Evolutionary conservation across 1,284 basidiomycete species (phyloP), one percentile per base, ranked within the genome.

Genomic region (Malassezia vespertilionis): DNA sequence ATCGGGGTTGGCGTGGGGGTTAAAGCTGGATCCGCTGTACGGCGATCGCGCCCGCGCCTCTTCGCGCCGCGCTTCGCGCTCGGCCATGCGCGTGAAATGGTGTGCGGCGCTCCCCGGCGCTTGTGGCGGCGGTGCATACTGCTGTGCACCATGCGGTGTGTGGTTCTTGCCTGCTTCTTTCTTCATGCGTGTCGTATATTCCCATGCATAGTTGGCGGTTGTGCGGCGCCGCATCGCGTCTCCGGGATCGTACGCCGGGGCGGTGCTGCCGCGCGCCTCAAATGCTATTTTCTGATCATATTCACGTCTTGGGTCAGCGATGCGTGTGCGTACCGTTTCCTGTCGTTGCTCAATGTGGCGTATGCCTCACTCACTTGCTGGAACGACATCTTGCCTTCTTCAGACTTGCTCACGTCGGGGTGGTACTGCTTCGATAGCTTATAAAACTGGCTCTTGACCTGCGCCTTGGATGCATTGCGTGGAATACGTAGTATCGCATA

Each of bases 381-480:
- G 26, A 70, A 70, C 30, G 53, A 41, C 22, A 32, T 46, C 47
- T 65, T 70, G n/a, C 58, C 61, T 11, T 70, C 62, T 4, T 61
- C 58, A 10, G 49, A 47, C 5, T 55, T 52, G 37, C 66, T 69
- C 20, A 65, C 54, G 44, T 70, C 67, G 14, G 67, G 67, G 28
- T 70, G 67, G 9, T 60, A 57, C 42, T 65, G 44, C 33, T 70
- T 70, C 8, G 64, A 67, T 2, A 69, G 61, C 45, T 64, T 57
- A 56, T 70, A 70, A 48, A 70, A 70, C 36, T 68, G 63, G 43
- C 55, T 42, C 46, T 70, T 70, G 58, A 70, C 69, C 39, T 70
- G 63, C 2, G 58, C 57, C 44, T 61, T 61, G 12, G 56, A 54
- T 7, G 65, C 66, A 6, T 26, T 18, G 14, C 54, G 52, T 2